These are phyloP conservation scores for Astragalus membranaceus DNA, from an alignment of 306 rosid species.

Conservation along the genomic window DNA sequence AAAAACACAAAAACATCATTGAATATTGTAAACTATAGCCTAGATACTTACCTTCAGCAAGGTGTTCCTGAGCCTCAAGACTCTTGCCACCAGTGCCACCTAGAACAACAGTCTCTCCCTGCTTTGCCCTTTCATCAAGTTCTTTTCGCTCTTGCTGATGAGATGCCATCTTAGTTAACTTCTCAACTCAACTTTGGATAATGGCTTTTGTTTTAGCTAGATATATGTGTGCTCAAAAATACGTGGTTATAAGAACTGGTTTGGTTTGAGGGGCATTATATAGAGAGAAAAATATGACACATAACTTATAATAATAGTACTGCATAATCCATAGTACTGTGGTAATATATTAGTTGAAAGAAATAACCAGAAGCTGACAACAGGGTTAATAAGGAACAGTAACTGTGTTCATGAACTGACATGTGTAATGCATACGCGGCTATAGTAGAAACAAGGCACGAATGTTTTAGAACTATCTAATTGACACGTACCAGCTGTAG, in stretches of 20 bases:
- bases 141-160: constrained; percentile 31
- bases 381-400: constrained; percentile 11
- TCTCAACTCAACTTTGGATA: background rate
- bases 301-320: background rate
- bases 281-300: background rate
- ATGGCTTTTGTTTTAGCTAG: too few species aligned
- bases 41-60: constrained; percentile 53
- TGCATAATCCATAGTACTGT: background rate
- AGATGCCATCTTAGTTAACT: constrained; percentile 34
- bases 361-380: constrained; percentile 22
- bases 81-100: constrained; percentile 89
- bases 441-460: constrained; percentile 11
- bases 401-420: background rate
- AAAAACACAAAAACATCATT: background rate
- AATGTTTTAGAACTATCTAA: background rate
- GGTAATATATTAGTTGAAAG: background rate
- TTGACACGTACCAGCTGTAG: constrained; percentile 4
- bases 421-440: constrained; percentile 21
- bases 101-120: constrained; percentile 70
- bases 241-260: background rate
- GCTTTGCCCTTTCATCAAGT: constrained; percentile 55
- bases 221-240: background rate
- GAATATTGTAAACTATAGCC: too few species aligned
- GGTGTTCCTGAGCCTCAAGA: constrained; percentile 75
- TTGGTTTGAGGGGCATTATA: constrained; percentile 19